Evolutionary conservation across 176 grass and related monocot species (phyloP).

Genomic region (Aechmea fasciata): DNA sequence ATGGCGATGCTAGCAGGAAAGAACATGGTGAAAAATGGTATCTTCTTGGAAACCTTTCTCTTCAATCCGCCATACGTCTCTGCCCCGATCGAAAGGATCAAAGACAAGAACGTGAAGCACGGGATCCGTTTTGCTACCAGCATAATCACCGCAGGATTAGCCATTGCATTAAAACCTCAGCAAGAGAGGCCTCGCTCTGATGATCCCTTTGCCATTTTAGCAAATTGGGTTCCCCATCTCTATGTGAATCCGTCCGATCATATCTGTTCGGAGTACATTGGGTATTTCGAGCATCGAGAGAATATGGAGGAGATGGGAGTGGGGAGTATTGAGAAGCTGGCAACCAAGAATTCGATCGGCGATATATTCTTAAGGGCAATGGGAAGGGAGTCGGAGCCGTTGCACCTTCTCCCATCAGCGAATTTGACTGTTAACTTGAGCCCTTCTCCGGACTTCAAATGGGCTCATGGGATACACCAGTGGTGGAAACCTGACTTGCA

Average conservation of each 20-base stretch:
- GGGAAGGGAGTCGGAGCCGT: constrained; percentile 75
- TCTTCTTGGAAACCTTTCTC: constrained; percentile 60
- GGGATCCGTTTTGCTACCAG: constrained; percentile 78
- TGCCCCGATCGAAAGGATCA: constrained; percentile 81
- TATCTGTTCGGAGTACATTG: constrained; percentile 89
- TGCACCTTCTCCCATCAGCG: constrained; percentile 89
- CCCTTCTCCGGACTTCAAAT: constrained; percentile 56
- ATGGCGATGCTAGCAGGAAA: constrained; percentile 76
- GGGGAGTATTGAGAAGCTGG: constrained; percentile 78
- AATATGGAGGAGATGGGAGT: constrained; percentile 88
- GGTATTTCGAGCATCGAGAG: constrained; percentile 82
- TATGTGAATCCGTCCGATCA: constrained; percentile 75
- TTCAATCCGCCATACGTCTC: constrained; percentile 86
- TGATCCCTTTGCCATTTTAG: constrained; percentile 60
- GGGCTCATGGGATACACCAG: constrained; percentile 81
- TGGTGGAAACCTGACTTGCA: constrained; percentile 73
- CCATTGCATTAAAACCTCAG: constrained; percentile 54
- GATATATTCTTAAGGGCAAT: constrained; percentile 68
- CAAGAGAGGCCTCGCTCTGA: constrained; percentile 37
- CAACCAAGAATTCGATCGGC: constrained; percentile 69
- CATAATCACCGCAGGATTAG: constrained; percentile 68
- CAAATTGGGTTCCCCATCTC: constrained; percentile 65
- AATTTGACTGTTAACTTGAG: constrained; percentile 63
- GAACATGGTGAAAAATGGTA: constrained; percentile 83
- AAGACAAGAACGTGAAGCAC: constrained; percentile 65